Evolutionary conservation across 148 eudicot species (phyloP).

Genomic region (Diospyros kaki): DNA sequence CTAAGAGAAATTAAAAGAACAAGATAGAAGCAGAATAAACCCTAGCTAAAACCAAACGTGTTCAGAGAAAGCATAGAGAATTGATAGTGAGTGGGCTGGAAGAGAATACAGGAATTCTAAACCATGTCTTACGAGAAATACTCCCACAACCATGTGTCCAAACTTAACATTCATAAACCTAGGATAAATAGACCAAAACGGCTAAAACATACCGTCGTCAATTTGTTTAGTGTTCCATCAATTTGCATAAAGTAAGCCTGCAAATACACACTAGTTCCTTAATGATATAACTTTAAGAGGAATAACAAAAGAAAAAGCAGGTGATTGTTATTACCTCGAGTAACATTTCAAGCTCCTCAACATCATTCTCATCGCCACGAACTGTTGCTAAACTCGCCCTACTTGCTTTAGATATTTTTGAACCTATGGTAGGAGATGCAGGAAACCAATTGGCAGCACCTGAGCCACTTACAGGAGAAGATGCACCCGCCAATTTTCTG

Average conservation of each 20-base stretch:
- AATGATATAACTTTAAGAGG: slow-evolving; percentile 9
- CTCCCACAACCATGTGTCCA: background rate
- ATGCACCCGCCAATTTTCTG: slow-evolving; percentile 40
- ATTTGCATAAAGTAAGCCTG: slow-evolving; percentile 88
- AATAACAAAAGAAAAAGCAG: background rate
- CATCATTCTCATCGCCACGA: slow-evolving; percentile 69
- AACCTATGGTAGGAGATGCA: slow-evolving; percentile 55
- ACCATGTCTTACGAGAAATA: background rate
- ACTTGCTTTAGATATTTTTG: slow-evolving; percentile 63
- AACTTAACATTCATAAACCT: background rate
- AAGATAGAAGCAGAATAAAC: background rate
- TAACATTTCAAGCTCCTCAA: slow-evolving; percentile 77
- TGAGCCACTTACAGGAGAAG: slow-evolving; percentile 63
- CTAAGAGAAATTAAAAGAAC: background rate
- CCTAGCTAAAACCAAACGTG: background rate
- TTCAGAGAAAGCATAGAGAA: background rate
- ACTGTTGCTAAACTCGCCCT: slow-evolving; percentile 53
- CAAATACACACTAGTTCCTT: slow-evolving; percentile 13
- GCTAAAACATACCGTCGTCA: slow-evolving; percentile 47
- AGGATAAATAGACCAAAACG: background rate
- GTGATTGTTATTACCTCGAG: slow-evolving; percentile 46
- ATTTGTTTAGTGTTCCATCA: slow-evolving; percentile 64
- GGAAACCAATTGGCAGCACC: slow-evolving; percentile 38
- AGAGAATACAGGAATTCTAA: no score
- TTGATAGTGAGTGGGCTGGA: background rate